phyloP scores from a whole-genome alignment of 2,329 filamentous ascomycete species.

The Alternaria tenuissima region DNA sequence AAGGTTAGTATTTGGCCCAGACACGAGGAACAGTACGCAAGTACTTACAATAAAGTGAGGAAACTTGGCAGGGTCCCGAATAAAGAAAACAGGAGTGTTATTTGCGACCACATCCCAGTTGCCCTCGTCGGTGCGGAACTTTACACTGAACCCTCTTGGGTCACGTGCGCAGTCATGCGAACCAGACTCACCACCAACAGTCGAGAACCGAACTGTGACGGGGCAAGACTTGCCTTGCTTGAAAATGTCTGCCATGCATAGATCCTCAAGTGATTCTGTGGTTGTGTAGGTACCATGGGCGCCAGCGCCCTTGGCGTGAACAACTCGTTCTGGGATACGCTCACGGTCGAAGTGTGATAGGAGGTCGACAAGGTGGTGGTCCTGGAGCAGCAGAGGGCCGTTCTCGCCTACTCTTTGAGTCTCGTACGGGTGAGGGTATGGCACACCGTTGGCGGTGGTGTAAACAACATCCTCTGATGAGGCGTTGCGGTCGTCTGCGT shows the following conservation, averaged over 20 bases:
- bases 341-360: constrained; percentile 62
- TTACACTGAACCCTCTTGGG: constrained; percentile 75
- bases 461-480: constrained; percentile 59
- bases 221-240: constrained; percentile 74
- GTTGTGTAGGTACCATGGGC: constrained; percentile 59
- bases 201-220: constrained; percentile 74
- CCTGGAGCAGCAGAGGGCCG: constrained; percentile 65
- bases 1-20: neutral
- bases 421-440: constrained; percentile 67
- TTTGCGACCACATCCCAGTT: constrained; percentile 78
- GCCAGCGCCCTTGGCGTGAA: constrained; percentile 60
- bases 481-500: constrained; percentile 56
- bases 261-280: constrained; percentile 57
- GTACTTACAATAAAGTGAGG: constrained; percentile 64
- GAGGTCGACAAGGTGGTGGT: constrained; percentile 60
- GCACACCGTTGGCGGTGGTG: constrained; percentile 64
- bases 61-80: constrained; percentile 75
- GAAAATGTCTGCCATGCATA: constrained; percentile 58
- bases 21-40: no score
- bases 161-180: constrained; percentile 76
- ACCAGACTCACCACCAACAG: constrained; percentile 76
- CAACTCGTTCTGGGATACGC: constrained; percentile 60
- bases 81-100: constrained; percentile 78
- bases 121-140: constrained; percentile 77
- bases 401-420: constrained; percentile 65